Evolutionary conservation across 495 filamentous ascomycete genomes (phyloP).

Genomic region (Astrothelium macrocarpum): DNA sequence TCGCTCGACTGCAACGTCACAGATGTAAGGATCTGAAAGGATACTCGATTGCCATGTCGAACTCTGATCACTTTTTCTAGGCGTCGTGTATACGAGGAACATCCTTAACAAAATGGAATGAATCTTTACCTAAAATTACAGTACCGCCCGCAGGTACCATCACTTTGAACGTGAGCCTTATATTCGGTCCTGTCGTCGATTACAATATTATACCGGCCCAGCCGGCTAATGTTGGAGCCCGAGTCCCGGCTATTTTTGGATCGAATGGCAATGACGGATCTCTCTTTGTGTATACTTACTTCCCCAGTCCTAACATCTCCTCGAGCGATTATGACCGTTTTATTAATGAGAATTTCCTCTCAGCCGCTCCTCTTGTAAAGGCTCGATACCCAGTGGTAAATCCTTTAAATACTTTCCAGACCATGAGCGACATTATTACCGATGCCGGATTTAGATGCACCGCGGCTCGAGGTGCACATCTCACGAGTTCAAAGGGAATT

Average conservation of each 20-base stretch:
- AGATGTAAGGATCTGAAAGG: not conserved
- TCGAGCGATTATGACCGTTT: not conserved
- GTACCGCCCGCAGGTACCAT: constrained; percentile 20
- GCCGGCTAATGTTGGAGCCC: constrained; percentile 25
- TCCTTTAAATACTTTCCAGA: not conserved
- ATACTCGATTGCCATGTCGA: not conserved
- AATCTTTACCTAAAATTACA: constrained; percentile 25
- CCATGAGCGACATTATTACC: not conserved
- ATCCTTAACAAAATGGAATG: constrained; percentile 22
- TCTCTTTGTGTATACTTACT: not conserved
- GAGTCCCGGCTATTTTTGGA: constrained; percentile 34
- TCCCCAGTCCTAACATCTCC: not conserved
- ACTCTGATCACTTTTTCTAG: not conserved
- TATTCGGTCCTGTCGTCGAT: constrained; percentile 22
- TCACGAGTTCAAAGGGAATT: not conserved
- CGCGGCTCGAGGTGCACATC: not conserved
- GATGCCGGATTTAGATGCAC: not conserved
- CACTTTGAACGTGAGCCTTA: constrained; percentile 23
- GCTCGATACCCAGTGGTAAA: not conserved
- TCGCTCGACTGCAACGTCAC: not conserved
- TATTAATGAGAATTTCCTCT: not conserved
- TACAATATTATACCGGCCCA: constrained; percentile 30
- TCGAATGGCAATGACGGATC: constrained; percentile 2
- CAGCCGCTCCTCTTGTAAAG: not conserved
- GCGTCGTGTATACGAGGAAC: not conserved